Base-by-base conservation (phyloP, 2,329 filamentous ascomycete genomes). In the Penicillium decumbens region DNA sequence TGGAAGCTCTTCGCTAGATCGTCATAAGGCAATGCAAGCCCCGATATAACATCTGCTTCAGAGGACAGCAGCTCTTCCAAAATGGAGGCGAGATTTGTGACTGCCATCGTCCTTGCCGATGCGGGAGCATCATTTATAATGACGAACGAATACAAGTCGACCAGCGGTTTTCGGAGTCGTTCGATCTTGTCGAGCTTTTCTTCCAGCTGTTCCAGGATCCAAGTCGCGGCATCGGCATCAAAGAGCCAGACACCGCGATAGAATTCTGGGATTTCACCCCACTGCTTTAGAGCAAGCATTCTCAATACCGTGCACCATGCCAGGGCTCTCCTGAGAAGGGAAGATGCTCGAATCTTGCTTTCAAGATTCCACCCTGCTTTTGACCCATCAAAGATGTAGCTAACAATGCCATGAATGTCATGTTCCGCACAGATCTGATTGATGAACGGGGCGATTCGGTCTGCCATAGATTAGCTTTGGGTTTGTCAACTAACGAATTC, bases 281-380 rank as follows among this genome's bases (percentile, higher is more conserved):
- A 52, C 30, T 59, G 47, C 6, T 45, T 43, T 0, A 51, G 58
- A 10, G 54, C 35, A 6, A 69, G 53, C 45, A 61, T 47, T 18
- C 51, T 62, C 49, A 71, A 38, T 8, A 62, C 45, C 2, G 48
- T 54, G 29, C 60, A 60, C 69, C 68, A 71, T 4, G 65, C 53
- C 9, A 71, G 55, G 6, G 62, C 62, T 49, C 68, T 67, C 35
- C 69, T 59, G 12, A 71, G 63, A 8, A 72, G 60, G 20, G 69
- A 68, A 18, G 62, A 65, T 15, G 67, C 62, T 24, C 68, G 65
- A 18, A 59, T 66, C 20, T 53, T 56, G 41, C 58, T 67, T 8
- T 60, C 45, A 3, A 66, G 60, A 7, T 57, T 63, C 57, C 61
- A 67, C 1, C 56, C 59, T 12, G 54, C 38, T 27, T 60, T 38